phyloP scores from a whole-genome alignment of 768 basidiomycete species.

The Piloderma croceum region DNA sequence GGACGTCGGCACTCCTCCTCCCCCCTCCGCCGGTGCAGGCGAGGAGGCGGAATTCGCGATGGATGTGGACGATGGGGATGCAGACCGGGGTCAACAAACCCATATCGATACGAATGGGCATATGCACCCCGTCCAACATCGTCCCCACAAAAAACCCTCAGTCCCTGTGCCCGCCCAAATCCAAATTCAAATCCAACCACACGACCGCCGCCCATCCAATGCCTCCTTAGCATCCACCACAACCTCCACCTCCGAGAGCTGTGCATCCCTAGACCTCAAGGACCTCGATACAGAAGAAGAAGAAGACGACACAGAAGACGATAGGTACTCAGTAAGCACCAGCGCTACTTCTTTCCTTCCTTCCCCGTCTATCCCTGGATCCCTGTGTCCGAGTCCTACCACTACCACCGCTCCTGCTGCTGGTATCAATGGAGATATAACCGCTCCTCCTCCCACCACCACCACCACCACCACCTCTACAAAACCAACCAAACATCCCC shows the following conservation, averaged over 20 bases:
- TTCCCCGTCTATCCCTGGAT: slow-evolving; percentile 15
- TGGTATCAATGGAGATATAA: not conserved
- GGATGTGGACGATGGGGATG: slow-evolving; percentile 17
- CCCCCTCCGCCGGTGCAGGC: slow-evolving; percentile 9
- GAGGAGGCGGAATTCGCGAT: slow-evolving; percentile 4
- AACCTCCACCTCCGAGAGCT: slow-evolving; percentile 12
- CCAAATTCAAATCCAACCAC: slow-evolving; percentile 9
- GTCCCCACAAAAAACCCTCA: slow-evolving; percentile 18
- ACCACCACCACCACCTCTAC: slow-evolving; percentile 12
- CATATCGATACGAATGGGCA: slow-evolving; percentile 13
- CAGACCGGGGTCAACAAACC: slow-evolving; percentile 1
- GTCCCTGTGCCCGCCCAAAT: slow-evolving; percentile 1
- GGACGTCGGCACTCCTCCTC: slow-evolving; percentile 8
- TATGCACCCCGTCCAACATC: slow-evolving; percentile 34
- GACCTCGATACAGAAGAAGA: too few species aligned
- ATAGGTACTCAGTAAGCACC: too few species aligned
- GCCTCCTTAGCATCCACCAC: slow-evolving; percentile 22
- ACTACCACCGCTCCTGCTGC: not conserved
- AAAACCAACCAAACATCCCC: slow-evolving; percentile 1
- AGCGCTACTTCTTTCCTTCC: too few species aligned
- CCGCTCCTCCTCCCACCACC: slow-evolving; percentile 5
- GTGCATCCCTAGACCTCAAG: too few species aligned
- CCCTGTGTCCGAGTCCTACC: too few species aligned
- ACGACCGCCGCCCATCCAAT: slow-evolving; percentile 29
- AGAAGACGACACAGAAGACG: too few species aligned